Base-by-base conservation (phyloP, 2,329 filamentous ascomycete genomes). In the Fusarium goolgardi region DNA sequence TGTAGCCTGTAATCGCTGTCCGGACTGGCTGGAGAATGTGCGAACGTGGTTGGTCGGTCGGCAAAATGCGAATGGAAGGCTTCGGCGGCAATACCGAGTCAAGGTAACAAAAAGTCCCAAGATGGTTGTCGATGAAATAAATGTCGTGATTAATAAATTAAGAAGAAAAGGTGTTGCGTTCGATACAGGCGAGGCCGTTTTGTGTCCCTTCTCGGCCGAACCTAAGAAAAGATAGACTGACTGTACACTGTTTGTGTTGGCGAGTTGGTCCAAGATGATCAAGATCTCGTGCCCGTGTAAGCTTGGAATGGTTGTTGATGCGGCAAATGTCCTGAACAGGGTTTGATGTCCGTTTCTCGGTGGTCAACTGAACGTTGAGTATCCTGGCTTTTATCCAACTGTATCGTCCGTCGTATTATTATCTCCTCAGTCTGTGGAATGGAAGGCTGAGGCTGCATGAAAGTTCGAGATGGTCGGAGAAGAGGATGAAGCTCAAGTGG, bases 251-350 rank as follows among this genome's bases (percentile, higher is more conserved):
- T 58, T 55, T 44, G 45, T 53, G 49, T 35, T 63, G 51, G 29
- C 20, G 44, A 46, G 51, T 49, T 46, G 45, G 60, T 21, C 46
- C 63, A 43, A 39, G 41, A 55, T 57, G 66, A 54, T 55, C 59
- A 70, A 63, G 55, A 70, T 57, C 66, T 69, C 47, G 66, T 70
- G 67, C 63, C 51, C 47, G 47, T 70, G 54, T 67, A 70, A 69
- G 66, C 51, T 44, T 37, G 34, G 47, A 44, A 31, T 44, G 31
- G 23, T 59, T 35, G 65, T 55, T 45, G 60, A 66, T 66, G 45
- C 16, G 51, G 46, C 51, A 49, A 50, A 53, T 23, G 37, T 37
- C 16, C 44, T 53, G 21, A 56, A 56, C 18, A 43, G 63, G 41
- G 43, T 59, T 54, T 47, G 43, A 47, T 69, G 53, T 59, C 62